Conservation (phyloP, 139 green algal genomes). For the Axilococcus clingmanii region DNA sequence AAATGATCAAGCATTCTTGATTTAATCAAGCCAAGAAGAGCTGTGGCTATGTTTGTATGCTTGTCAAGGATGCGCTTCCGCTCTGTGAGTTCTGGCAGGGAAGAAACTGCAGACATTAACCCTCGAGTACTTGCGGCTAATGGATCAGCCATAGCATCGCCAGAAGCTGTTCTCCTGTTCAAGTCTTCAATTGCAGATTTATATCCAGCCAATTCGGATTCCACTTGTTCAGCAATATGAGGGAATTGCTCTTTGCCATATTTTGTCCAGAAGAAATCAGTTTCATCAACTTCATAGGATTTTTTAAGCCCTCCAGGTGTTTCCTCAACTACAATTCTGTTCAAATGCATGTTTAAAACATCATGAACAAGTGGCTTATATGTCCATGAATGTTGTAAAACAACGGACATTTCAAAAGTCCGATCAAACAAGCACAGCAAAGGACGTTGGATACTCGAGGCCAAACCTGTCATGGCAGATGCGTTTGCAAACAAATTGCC, state of each 20-base stretch:
- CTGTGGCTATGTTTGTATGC: constrained; percentile 94
- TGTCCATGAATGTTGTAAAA: constrained; percentile 87
- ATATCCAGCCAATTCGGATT: constrained; percentile 72
- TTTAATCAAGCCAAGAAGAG: constrained; percentile 85
- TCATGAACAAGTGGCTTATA: constrained; percentile 98
- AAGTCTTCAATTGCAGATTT: constrained; percentile 85
- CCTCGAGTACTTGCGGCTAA: constrained; percentile 48
- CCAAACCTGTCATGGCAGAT: constrained; percentile 29
- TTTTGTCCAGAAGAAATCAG: constrained; percentile 78
- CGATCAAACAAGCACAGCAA: constrained; percentile 94
- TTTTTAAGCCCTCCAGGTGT: constrained; percentile 23
- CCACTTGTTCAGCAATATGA: constrained; percentile 68
- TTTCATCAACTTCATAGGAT: constrained; percentile 69
- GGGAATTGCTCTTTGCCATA: constrained; percentile 64
- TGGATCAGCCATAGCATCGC: constrained; percentile 31
- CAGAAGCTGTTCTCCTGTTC: constrained; percentile 66
- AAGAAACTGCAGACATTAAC: constrained; percentile 74
- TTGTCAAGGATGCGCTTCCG: constrained; percentile 93
- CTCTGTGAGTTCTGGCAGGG: constrained; percentile 61
- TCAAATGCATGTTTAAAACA: constrained; percentile 81
- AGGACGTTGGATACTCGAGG: constrained; percentile 65
- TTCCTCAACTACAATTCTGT: constrained; percentile 58
- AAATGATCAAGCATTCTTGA: constrained; percentile 70
- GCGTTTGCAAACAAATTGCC: constrained; percentile 68
- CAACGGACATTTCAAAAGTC: constrained; percentile 88